Percentiles rank a stretch among this genome's conserved stretches.
Conservation (phyloP, 345 rosid species). For the Bretschneidera sinensis region DNA sequence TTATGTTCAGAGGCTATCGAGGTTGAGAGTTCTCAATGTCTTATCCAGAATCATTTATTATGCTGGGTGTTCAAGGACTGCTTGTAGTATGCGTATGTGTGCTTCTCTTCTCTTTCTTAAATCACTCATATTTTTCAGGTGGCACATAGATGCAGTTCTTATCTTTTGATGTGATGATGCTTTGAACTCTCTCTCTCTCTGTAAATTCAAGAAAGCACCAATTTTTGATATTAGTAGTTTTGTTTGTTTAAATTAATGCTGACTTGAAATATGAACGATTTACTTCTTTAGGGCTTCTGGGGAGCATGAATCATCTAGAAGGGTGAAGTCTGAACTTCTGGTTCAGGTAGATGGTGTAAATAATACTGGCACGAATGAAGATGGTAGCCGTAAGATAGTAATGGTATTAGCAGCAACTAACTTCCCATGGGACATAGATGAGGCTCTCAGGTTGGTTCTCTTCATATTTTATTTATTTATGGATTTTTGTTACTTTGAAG, state of each 20-base stretch:
- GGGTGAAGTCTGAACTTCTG: conserved; percentile 98
- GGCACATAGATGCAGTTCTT: background rate
- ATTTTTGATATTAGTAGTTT: background rate
- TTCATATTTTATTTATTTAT: no score
- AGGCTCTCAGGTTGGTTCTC: conserved; percentile 74
- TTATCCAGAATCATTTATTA: background rate
- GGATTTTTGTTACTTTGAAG: background rate
- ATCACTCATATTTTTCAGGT: background rate
- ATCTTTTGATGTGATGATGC: background rate
- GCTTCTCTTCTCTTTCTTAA: background rate
- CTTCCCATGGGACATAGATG: conserved; percentile 99
- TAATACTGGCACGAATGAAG: conserved; percentile 84
- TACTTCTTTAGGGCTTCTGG: conserved; percentile 71
- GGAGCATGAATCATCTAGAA: conserved; percentile 97
- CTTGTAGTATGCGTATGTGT: background rate
- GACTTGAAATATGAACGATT: background rate
- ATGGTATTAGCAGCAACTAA: conserved; percentile 99
- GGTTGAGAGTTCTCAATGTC: background rate
- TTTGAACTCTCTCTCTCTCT: background rate
- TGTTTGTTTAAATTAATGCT: background rate
- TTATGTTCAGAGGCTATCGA: background rate
- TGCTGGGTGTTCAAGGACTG: no score
- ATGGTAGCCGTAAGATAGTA: conserved; percentile 92
- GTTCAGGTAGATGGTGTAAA: conserved; percentile 99
- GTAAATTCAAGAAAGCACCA: background rate